Base-by-base conservation (phyloP, 2,329 filamentous ascomycete species). In the Gliomastix tumulicola region DNA sequence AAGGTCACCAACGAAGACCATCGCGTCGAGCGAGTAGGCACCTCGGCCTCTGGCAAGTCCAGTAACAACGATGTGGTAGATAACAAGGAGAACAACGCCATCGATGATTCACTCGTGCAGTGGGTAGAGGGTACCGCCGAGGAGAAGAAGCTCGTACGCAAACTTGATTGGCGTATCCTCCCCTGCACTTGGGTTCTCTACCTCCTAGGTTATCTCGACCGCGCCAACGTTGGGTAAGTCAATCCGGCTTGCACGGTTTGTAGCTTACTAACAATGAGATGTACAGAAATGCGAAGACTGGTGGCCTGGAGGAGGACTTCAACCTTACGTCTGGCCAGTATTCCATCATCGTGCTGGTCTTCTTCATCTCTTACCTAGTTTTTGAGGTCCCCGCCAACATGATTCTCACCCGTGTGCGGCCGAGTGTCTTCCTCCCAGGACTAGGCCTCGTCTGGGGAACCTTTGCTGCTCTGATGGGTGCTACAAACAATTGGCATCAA, bases 271-370 rank as follows among this genome's bases (percentile, higher is more conserved):
- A 19, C 32, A 30, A 17, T 21, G 17, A 30, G n/a, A 20, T 10
- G 6, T 11, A 23, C 20, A 42, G 46, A 13, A 50, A 50, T 30
- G 46, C 48, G 3, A 49, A 50, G 34, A 47, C 44, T 2, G 48
- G 43, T 5, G 48, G 48, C 13, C 36, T 50, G n/a, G 42, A 46
- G 17, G 25, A 34, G 5, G 47, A 49, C 31, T 49, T 49, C 21
- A 23, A 28, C 15, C 30, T 50, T 15, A 44, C 42, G 12, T 48
- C 44, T 2, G 35, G 28, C 7, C 46, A 50, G 28, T 55, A 54
- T 41, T 48, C 50, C 21, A 44, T 48, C 40, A 50, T 52, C n/a
- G 48, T 53, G 5, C 38, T 50, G 16, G 33, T 48, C 30, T 53
- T 52, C 41, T 50, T 51, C 37, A 38, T 53, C 18, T 50, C 45